A percentile compares a stretch with the other conserved stretches of the same genome.
Conservation (phyloP, 768 basidiomycete species). For the Macrolepiota dolichaula region DNA sequence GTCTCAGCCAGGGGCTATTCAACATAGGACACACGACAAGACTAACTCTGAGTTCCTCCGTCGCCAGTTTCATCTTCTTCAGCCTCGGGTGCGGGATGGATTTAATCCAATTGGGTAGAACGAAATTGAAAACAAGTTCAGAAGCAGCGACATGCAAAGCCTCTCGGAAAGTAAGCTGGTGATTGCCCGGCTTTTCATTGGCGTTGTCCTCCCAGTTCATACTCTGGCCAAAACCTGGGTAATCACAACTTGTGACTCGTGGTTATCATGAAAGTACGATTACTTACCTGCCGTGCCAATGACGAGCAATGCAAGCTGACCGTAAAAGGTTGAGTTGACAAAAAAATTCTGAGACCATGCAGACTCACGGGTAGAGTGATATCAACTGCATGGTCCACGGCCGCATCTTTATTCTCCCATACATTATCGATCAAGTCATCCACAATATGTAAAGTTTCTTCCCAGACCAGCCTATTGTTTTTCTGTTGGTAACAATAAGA, state of each 20-base stretch:
- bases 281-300: slow-evolving; percentile 49
- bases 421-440: slow-evolving; percentile 41
- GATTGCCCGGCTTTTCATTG: slow-evolving; percentile 32
- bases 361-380: slow-evolving; percentile 48
- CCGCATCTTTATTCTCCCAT: slow-evolving; percentile 39
- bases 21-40: too few relatives aligned
- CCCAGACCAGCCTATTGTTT: slow-evolving; percentile 48
- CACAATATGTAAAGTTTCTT: slow-evolving; percentile 40
- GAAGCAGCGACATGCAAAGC: slow-evolving; percentile 41
- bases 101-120: slow-evolving; percentile 38
- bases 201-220: slow-evolving; percentile 45
- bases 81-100: slow-evolving; percentile 22
- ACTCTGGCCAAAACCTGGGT: slow-evolving; percentile 46
- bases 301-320: slow-evolving; percentile 53
- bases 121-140: slow-evolving; percentile 32
- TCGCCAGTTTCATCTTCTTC: slow-evolving; percentile 30
- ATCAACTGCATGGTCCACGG: slow-evolving; percentile 43
- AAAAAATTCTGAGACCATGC: too few relatives aligned
- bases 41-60: slow-evolving; percentile 40
- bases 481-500: slow-evolving; percentile 23
- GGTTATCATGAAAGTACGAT: not conserved
- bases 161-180: slow-evolving; percentile 45
- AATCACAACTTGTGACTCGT: not conserved
- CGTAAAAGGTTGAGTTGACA: too few relatives aligned
- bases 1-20: not conserved